These are phyloP conservation scores for Volvox carteri DNA, from an alignment of 163 green algal genomes.

Conservation along the genomic window DNA sequence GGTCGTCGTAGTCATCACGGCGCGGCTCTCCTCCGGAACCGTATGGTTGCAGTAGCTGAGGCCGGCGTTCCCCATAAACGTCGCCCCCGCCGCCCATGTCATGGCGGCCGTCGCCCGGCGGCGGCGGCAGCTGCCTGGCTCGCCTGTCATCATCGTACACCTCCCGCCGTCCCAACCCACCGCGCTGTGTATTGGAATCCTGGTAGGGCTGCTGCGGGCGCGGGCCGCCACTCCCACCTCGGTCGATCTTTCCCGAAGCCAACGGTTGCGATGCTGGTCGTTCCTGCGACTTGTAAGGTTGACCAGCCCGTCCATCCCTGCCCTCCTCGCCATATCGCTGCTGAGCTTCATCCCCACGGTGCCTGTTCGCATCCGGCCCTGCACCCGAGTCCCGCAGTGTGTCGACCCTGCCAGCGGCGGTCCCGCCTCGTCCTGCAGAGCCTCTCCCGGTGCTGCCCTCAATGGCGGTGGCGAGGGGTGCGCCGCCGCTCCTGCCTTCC, in stretches of 20 bases:
- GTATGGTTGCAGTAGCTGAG: background rate
- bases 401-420: too few species aligned
- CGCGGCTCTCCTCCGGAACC: background rate
- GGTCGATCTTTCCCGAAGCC: background rate
- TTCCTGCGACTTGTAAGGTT: background rate
- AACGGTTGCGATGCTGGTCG: too few species aligned
- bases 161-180: background rate
- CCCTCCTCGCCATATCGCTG: background rate
- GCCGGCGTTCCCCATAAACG: background rate
- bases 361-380: background rate
- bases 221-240: background rate
- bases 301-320: background rate
- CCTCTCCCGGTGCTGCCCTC: background rate
- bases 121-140: background rate
- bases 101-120: background rate
- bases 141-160: slow-evolving; percentile 9
- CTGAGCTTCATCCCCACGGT: background rate
- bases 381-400: background rate
- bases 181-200: background rate
- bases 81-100: background rate
- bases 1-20: slow-evolving; percentile 1
- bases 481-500: background rate
- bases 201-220: background rate
- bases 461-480: background rate
- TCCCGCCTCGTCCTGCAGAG: background rate